A percentile compares a stretch with the other conserved stretches of the same genome.
These are phyloP conservation scores for Clarireedia hainanense DNA, from an alignment of 2,329 filamentous ascomycete genomes.

Conservation along the genomic window DNA sequence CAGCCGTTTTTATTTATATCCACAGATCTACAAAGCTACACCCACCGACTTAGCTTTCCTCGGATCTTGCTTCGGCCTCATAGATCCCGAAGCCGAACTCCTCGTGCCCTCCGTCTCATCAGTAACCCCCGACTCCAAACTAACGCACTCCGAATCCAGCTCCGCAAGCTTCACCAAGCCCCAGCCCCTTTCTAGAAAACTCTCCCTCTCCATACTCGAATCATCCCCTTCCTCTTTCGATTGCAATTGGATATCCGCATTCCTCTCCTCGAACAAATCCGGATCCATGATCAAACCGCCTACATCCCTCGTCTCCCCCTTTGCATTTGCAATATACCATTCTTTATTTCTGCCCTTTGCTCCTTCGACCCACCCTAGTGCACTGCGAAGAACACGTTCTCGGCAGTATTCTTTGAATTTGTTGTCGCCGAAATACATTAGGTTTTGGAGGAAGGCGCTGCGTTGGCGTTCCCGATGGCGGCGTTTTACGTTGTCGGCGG, in stretches of 20 bases:
- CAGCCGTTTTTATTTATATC: no score
- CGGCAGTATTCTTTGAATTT: constrained; percentile 20
- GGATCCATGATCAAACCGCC: constrained; percentile 1
- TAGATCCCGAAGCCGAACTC: neutral
- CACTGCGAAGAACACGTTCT: constrained; percentile 18
- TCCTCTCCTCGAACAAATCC: neutral
- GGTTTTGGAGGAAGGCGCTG: constrained; percentile 20
- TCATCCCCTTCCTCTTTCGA: neutral
- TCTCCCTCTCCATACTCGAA: constrained; percentile 4
- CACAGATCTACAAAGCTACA: no score
- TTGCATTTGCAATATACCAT: constrained; percentile 2
- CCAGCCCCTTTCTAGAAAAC: constrained; percentile 5
- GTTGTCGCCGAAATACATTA: constrained; percentile 23
- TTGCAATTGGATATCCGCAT: neutral
- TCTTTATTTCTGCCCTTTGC: constrained; percentile 3
- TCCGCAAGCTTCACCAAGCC: neutral
- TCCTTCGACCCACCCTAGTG: constrained; percentile 18
- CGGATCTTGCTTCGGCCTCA: no score
- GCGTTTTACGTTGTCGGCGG: constrained; percentile 21
- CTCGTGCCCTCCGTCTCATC: neutral
- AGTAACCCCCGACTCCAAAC: neutral
- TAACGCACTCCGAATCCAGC: constrained; percentile 8
- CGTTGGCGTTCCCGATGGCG: constrained; percentile 20
- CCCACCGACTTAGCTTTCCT: no score
- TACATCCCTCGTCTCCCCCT: constrained; percentile 2